These are phyloP conservation scores for Monosporascus sp. DNA, from an alignment of 2,329 filamentous ascomycete species.

Conservation along the genomic window DNA sequence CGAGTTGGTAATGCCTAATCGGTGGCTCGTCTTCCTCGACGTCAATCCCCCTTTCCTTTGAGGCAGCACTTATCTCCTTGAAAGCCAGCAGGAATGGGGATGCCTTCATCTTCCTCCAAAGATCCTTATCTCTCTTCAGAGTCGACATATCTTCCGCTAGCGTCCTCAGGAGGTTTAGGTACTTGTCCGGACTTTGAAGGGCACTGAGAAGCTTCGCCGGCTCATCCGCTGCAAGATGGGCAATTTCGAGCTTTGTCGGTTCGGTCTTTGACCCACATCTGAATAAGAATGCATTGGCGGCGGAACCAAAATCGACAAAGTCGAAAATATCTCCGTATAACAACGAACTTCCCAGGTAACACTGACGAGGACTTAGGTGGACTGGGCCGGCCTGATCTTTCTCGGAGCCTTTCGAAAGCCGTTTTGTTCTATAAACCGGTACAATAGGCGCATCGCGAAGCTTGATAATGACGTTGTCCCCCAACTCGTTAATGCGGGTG, in stretches of 20 bases:
- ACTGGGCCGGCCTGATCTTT: constrained; percentile 37
- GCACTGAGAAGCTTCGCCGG: constrained; percentile 75
- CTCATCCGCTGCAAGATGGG: constrained; percentile 74
- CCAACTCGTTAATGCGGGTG: constrained; percentile 68
- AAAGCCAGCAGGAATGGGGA: constrained; percentile 79
- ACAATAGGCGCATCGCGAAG: constrained; percentile 66
- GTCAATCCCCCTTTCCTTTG: constrained; percentile 42
- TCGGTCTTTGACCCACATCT: constrained; percentile 88
- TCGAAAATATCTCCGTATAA: constrained; percentile 88
- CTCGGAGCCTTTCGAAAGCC: constrained; percentile 26
- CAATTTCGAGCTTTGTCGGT: constrained; percentile 81
- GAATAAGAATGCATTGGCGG: constrained; percentile 83
- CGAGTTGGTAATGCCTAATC: constrained; percentile 74
- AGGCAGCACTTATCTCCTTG: constrained; percentile 56
- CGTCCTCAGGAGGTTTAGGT: constrained; percentile 74
- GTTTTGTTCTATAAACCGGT: constrained; percentile 47
- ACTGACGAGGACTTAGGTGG: constrained; percentile 63
- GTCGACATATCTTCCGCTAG: constrained; percentile 66
- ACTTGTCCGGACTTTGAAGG: constrained; percentile 78
- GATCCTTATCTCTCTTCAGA: constrained; percentile 71
- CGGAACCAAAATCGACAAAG: constrained; percentile 87
- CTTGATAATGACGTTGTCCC: constrained; percentile 50
- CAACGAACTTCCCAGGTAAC: constrained; percentile 69
- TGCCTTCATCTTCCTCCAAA: constrained; percentile 70
- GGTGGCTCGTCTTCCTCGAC: constrained; percentile 57